Base-by-base conservation (phyloP, 768 basidiomycete genomes). In the Phanerochaete carnosa region DNA sequence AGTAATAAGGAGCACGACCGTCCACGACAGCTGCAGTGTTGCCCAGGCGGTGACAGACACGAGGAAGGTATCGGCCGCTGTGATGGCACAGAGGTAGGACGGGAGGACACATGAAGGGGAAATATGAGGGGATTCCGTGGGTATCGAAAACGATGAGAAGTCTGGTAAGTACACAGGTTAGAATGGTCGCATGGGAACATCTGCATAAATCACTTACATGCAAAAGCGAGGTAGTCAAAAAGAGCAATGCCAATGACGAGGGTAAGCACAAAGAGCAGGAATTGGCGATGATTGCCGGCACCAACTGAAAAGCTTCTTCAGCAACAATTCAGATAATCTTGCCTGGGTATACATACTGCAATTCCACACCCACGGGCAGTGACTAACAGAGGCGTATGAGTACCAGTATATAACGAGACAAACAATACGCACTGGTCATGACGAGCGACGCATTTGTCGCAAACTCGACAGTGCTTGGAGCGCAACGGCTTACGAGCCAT, bases 301-400 rank as follows among this genome's bases (percentile, higher is more conserved):
- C 97, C 97, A 55, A 98, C 94, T 93, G 29, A 19, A n/a, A 22
- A 33, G 19, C 19, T 32, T 8, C 30, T 12, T 55, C 35, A 46
- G 25, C 16, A 57, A 13, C 15, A 33, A 8, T 29, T 29, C 13
- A 15, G 1, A 32, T 22, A 39, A 46, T n/a, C 19, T 26, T n/a
- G 15, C n/a, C 8, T 62, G 32, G 13, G 12, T 61, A 15, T 32
- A 74, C 89, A 28, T 70, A 94, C 93, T 87, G 72, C 96, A 98
- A 74, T 98, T 98, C 95, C 95, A 99, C 16, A 98, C 88, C 97
- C 97, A 99, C 1, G 96, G 97, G 66, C 97, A 98, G 68, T 99
- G 95, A 68, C 95, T 96, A 49, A 29, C 49, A 1, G 30, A 33
- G 4, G 11, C 39, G 39, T 19, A 19, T 43, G 4, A 43, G 39